Base-by-base conservation (phyloP, 345 rosid genomes). In the Corchorus capsularis region DNA sequence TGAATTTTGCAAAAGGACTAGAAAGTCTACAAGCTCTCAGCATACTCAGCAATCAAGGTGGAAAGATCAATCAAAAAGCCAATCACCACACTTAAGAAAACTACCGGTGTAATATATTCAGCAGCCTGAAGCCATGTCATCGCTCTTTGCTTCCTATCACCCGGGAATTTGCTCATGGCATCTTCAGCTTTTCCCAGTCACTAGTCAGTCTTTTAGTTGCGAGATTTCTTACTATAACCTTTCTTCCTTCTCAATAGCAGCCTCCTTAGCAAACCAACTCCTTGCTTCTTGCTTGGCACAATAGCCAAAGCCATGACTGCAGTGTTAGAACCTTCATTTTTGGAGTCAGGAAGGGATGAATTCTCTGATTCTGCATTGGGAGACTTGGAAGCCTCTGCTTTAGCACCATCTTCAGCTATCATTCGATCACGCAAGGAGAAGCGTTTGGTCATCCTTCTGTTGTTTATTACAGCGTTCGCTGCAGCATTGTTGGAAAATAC, bases 241-340 rank as follows among this genome's bases (percentile, higher is more conserved):
- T 84, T 90, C 85, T 84, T 92, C 87, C 81, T 91, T 86, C 94
- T 83, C 82, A 89, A 81, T 68, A 94, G 79, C 69, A 94, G 80
- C 84, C 83, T 91, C 86, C 89, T 80, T 15, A 91, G 75, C 19
- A 93, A 86, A 70, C 94, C 86, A 63, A 89, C 52, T 46, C 95
- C 90, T 65, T 84, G 91, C 76, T 82, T 93, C 87, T 89, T 92
- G 83, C 74, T 73, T 2, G 82, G 87, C 68, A 86, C 77, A 39
- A 87, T 79, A 12, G 89, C 88, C 63, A 85, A 79, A 27, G 88
- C 63, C 55, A 72, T 82, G n/a, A 4, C 74, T 35, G 79, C 74
- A 20, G 61, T 27, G 57, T 74, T 79, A 69, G 61, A 56, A 45
- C 73, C 70, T 77, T 72, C 74, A 43, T 79, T 81, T 60, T 78